phyloP scores from a whole-genome alignment of 2,329 filamentous ascomycete genomes.

The Cylindrodendrum hubeiense region DNA sequence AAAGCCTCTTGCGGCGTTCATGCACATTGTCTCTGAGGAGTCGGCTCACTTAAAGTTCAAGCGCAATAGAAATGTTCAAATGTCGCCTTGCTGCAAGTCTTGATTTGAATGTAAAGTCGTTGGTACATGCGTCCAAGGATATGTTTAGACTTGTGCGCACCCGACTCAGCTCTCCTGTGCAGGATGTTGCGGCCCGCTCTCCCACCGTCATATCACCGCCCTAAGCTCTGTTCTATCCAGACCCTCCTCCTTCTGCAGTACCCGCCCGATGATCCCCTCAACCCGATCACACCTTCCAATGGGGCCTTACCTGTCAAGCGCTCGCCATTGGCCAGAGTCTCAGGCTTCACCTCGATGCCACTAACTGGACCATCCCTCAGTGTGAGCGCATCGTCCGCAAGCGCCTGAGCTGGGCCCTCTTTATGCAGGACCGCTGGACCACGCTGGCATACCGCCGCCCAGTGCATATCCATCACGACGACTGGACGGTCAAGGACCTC shows the following conservation, averaged over 20 bases:
- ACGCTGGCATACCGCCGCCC: slow-evolving; percentile 46
- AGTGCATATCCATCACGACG: slow-evolving; percentile 48
- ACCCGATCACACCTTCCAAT: slow-evolving; percentile 49
- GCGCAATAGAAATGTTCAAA: too few relatives aligned
- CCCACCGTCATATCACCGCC: slow-evolving; percentile 45
- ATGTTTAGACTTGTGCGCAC: too few relatives aligned
- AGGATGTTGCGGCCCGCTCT: slow-evolving; percentile 41
- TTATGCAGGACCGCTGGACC: slow-evolving; percentile 71
- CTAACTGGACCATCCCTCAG: slow-evolving; percentile 66
- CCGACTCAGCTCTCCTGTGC: slow-evolving; percentile 45
- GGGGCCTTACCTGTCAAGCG: slow-evolving; percentile 58
- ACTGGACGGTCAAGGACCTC: slow-evolving; percentile 45
- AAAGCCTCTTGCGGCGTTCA: too few relatives aligned
- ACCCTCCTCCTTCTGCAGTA: slow-evolving; percentile 45
- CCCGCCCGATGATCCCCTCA: slow-evolving; percentile 48
- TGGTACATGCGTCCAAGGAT: too few relatives aligned
- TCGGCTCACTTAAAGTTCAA: too few relatives aligned
- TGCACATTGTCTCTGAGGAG: too few relatives aligned
- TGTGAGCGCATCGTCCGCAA: slow-evolving; percentile 70
- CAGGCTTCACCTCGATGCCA: slow-evolving; percentile 67
- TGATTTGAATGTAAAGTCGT: too few relatives aligned
- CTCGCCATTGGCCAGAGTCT: slow-evolving; percentile 65
- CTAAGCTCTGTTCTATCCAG: slow-evolving; percentile 47
- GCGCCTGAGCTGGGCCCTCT: slow-evolving; percentile 70
- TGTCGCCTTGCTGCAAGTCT: too few relatives aligned